Conservation (phyloP, 2,329 filamentous ascomycete species). For the Paecilomyces dactylethromorphus region DNA sequence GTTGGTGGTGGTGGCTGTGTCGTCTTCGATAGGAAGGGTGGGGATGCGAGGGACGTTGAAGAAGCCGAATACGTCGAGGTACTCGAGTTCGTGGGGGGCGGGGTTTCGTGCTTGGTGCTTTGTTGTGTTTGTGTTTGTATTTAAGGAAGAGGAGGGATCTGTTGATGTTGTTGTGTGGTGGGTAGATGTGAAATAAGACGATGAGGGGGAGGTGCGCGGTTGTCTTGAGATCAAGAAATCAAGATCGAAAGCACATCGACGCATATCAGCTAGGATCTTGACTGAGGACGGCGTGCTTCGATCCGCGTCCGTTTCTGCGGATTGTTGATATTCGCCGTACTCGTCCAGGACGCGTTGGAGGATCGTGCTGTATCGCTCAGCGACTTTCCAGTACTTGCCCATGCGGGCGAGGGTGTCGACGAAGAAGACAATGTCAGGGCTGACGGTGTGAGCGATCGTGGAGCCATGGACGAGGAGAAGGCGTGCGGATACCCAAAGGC, state of each 20-base stretch:
- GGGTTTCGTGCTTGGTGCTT: slow-evolving; percentile 53
- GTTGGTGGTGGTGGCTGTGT: slow-evolving; percentile 6
- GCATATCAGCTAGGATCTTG: slow-evolving; percentile 84
- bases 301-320: slow-evolving; percentile 55
- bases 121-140: too few relatives aligned
- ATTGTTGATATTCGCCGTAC: slow-evolving; percentile 68
- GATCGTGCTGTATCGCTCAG: slow-evolving; percentile 71
- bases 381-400: slow-evolving; percentile 80
- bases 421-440: slow-evolving; percentile 71
- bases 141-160: too few relatives aligned
- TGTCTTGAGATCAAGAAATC: slow-evolving; percentile 85
- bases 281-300: slow-evolving; percentile 75
- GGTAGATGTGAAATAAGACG: slow-evolving; percentile 28
- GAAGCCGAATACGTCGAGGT: slow-evolving; percentile 88
- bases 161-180: slow-evolving; percentile 15
- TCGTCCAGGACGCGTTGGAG: slow-evolving; percentile 80
- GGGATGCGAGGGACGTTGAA: slow-evolving; percentile 81
- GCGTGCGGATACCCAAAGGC: slow-evolving; percentile 83
- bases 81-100: slow-evolving; percentile 77
- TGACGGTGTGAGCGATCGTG: slow-evolving; percentile 77
- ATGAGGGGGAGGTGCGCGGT: slow-evolving; percentile 41
- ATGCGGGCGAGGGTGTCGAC: slow-evolving; percentile 75
- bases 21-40: slow-evolving; percentile 20
- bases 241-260: slow-evolving; percentile 80
- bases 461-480: slow-evolving; percentile 84